phyloP scores from a whole-genome alignment of 345 rosid species.

The Rhodamnia rubescens region DNA sequence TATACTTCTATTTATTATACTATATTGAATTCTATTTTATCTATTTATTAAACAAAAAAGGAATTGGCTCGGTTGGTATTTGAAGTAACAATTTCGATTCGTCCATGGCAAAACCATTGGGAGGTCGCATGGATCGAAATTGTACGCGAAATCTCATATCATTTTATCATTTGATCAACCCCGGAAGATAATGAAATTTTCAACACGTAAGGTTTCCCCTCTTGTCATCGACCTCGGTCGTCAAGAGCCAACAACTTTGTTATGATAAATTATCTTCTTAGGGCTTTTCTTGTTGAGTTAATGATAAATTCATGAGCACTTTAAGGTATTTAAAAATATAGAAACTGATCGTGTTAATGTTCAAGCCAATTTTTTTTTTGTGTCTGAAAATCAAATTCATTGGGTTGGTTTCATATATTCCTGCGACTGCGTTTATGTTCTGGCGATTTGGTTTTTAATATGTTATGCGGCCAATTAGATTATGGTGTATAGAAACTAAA shows the following conservation, averaged over 20 bases:
- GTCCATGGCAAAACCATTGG: not conserved
- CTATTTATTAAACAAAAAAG: too few relatives aligned
- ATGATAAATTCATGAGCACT: not conserved
- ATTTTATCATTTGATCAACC: not conserved
- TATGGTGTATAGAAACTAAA: not conserved
- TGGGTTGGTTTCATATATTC: not conserved
- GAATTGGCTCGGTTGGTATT: not conserved
- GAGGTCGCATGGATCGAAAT: not conserved
- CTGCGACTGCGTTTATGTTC: not conserved
- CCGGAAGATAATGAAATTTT: not conserved
- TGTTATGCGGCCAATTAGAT: not conserved
- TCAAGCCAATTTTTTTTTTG: too few relatives aligned
- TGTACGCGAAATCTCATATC: not conserved
- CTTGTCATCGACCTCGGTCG: not conserved
- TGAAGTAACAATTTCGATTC: not conserved
- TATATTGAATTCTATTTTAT: too few relatives aligned
- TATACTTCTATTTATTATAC: too few relatives aligned
- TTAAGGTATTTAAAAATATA: not conserved
- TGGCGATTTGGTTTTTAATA: not conserved
- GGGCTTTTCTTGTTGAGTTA: not conserved
- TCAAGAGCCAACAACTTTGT: not conserved
- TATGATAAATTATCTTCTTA: not conserved
- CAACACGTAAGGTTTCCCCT: not conserved
- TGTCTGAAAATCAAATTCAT: not conserved
- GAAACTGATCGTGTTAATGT: not conserved